A percentile compares a stretch with the other conserved stretches of the same genome.
Conservation (phyloP, 2,329 filamentous ascomycete species). For the Diaporthe australafricana region DNA sequence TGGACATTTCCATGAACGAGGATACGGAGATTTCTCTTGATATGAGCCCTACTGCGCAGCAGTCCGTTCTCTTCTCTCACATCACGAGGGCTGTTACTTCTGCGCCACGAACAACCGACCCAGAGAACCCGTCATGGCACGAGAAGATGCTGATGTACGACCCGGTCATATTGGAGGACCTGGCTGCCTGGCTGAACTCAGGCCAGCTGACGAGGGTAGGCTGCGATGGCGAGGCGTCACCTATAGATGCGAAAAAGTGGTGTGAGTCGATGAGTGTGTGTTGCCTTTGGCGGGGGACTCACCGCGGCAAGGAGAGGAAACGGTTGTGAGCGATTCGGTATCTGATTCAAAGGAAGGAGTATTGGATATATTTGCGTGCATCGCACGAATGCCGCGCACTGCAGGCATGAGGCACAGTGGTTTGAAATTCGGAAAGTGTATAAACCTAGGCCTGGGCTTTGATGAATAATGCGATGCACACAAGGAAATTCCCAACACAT, state of each 20-base stretch:
- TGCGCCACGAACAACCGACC: conserved; percentile 61
- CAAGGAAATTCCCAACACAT: neutral
- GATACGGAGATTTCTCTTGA: conserved; percentile 58
- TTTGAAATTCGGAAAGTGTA: neutral
- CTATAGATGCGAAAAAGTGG: conserved; percentile 83
- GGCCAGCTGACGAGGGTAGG: conserved; percentile 72
- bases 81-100: conserved; percentile 67
- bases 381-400: neutral
- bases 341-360: neutral
- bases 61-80: conserved; percentile 59
- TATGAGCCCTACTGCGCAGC: conserved; percentile 53
- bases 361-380: neutral
- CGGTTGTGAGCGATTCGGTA: conserved; percentile 48
- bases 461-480: neutral
- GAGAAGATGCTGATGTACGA: conserved; percentile 96
- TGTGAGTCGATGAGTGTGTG: conserved; percentile 89
- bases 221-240: conserved; percentile 73
- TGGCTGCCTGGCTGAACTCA: conserved; percentile 84
- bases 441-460: neutral
- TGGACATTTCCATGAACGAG: conserved; percentile 58
- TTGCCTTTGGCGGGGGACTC: conserved; percentile 77
- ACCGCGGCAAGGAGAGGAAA: conserved; percentile 65
- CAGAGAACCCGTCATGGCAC: conserved; percentile 76
- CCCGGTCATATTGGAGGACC: conserved; percentile 87
- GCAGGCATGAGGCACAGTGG: neutral